phyloP scores from a whole-genome alignment of 2,329 filamentous ascomycete species.

The Fusarium guadeloupense region DNA sequence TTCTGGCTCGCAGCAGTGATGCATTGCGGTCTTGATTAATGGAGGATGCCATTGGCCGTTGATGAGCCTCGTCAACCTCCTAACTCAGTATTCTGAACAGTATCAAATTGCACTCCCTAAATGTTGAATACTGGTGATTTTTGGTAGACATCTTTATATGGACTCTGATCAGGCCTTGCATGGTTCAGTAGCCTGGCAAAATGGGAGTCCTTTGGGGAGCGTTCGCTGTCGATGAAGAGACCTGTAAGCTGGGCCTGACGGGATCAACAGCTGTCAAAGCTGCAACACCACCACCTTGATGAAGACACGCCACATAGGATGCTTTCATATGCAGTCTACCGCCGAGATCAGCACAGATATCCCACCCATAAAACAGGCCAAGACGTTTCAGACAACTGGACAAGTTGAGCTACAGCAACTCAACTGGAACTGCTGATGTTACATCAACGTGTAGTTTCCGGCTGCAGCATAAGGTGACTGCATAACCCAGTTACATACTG shows the following conservation, averaged over 20 bases:
- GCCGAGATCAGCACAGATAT: slow-evolving; percentile 11
- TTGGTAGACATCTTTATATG: neutral
- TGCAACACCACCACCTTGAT: slow-evolving; percentile 40
- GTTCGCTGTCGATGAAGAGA: slow-evolving; percentile 4
- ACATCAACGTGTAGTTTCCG: neutral
- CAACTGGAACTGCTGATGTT: neutral
- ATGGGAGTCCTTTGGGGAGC: slow-evolving; percentile 23
- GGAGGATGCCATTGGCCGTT: neutral
- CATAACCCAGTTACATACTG: neutral
- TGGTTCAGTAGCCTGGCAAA: neutral
- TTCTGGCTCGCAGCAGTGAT: neutral
- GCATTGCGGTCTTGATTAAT: neutral
- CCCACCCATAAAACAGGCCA: slow-evolving; percentile 13
- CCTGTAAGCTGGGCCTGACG: slow-evolving; percentile 1
- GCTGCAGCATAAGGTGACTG: neutral
- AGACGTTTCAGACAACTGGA: slow-evolving; percentile 13
- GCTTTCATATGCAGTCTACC: slow-evolving; percentile 18
- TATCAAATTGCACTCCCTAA: neutral
- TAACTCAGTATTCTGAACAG: neutral
- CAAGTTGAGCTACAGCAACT: slow-evolving; percentile 2
- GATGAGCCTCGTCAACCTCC: neutral
- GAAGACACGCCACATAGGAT: slow-evolving; percentile 1
- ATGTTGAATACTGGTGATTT: neutral
- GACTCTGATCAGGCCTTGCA: neutral
- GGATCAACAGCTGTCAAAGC: slow-evolving; percentile 46